A percentile compares a stretch with the other conserved stretches of the same genome.
phyloP scores from a whole-genome alignment of 2,329 filamentous ascomycete genomes.

The Phialemonium atrogriseum region DNA sequence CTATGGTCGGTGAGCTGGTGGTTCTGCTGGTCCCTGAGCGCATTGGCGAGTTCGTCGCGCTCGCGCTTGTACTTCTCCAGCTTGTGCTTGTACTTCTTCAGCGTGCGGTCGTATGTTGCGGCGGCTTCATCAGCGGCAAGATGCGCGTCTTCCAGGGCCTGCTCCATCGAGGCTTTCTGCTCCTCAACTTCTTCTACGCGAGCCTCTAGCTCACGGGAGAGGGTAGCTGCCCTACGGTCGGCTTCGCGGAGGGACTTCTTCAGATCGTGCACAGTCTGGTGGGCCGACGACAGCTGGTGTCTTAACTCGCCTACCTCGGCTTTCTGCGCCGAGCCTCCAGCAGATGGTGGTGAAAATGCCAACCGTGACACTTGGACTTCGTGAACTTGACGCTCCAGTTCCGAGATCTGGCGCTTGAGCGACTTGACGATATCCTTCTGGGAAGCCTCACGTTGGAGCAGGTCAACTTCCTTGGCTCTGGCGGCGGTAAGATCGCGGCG shows the following conservation, averaged over 20 bases:
- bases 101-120: constrained; percentile 31
- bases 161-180: constrained; percentile 48
- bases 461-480: constrained; percentile 57
- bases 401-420: constrained; percentile 56
- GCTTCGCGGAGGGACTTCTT: constrained; percentile 40
- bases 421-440: constrained; percentile 55
- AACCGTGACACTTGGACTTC: constrained; percentile 51
- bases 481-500: constrained; percentile 55
- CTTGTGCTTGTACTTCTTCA: constrained; percentile 37
- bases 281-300: constrained; percentile 50
- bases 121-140: constrained; percentile 40
- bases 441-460: constrained; percentile 55
- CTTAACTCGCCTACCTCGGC: constrained; percentile 52
- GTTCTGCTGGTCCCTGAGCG: constrained; percentile 22
- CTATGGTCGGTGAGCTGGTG: constrained; percentile 17
- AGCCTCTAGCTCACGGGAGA: constrained; percentile 39
- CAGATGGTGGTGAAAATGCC: constrained; percentile 35
- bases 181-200: constrained; percentile 52
- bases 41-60: constrained; percentile 28
- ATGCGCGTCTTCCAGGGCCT: constrained; percentile 48
- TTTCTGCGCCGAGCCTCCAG: constrained; percentile 42
- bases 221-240: constrained; percentile 34
- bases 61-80: constrained; percentile 43
- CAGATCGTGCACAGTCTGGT: constrained; percentile 50
- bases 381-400: constrained; percentile 60